A percentile compares a stretch with the other conserved stretches of the same genome.
Evolutionary conservation across 352 stramenopile species (phyloP).

Genomic region (Globisporangium sylvaticum): DNA sequence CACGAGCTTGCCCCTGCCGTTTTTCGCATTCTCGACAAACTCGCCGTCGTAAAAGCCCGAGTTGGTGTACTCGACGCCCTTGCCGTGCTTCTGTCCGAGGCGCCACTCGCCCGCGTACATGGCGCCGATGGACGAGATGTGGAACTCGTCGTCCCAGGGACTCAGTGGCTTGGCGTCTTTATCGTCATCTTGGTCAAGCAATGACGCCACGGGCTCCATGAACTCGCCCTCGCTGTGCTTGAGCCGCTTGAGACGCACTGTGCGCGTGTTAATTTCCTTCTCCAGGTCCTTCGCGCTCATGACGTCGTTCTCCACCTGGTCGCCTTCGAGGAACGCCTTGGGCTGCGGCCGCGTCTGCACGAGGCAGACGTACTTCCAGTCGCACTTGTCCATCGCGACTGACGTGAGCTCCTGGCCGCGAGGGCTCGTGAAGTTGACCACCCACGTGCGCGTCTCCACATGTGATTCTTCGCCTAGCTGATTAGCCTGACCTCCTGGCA

Average conservation of each 20-base stretch:
- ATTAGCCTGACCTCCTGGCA: background rate
- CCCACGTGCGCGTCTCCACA: constrained; percentile 55
- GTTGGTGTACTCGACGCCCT: constrained; percentile 59
- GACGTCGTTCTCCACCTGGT: constrained; percentile 41
- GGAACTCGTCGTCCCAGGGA: constrained; percentile 54
- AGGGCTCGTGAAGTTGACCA: constrained; percentile 43
- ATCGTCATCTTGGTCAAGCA: background rate
- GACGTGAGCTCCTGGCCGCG: constrained; percentile 41
- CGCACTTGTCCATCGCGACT: constrained; percentile 48
- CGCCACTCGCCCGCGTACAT: constrained; percentile 54
- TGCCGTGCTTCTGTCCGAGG: constrained; percentile 48
- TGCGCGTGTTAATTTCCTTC: constrained; percentile 66
- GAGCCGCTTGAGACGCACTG: constrained; percentile 45
- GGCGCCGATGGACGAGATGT: constrained; percentile 59
- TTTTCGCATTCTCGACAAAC: constrained; percentile 39
- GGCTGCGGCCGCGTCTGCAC: constrained; percentile 51
- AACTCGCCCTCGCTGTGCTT: constrained; percentile 50
- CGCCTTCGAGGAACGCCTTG: constrained; percentile 52
- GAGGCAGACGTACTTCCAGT: constrained; percentile 66
- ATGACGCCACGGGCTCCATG: constrained; percentile 19
- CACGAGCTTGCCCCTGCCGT: constrained; percentile 47
- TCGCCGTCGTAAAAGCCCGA: constrained; percentile 57
- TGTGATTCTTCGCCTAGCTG: background rate
- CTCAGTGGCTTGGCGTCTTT: constrained; percentile 11
- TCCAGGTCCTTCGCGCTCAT: constrained; percentile 43